Base-by-base conservation (phyloP, 2,329 filamentous ascomycete genomes). In the Hypoxylon sp. region DNA sequence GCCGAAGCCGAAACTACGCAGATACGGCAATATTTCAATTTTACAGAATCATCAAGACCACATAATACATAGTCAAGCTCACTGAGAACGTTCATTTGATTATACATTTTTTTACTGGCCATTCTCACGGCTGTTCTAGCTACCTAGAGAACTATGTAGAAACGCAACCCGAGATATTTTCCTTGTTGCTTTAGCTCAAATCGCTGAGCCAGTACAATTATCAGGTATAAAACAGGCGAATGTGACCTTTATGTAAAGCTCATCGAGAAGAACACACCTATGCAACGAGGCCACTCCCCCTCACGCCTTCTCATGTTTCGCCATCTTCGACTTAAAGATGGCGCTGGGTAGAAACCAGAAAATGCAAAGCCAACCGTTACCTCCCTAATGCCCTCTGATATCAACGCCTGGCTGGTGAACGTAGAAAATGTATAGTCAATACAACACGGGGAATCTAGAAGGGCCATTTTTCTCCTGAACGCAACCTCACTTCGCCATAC, bases 341-440 rank as follows among this genome's bases (percentile, higher is more conserved):
- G 28, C 19, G 21, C 5, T 46, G 58, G 60, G 9, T 17, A 43
- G 30, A 46, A 67, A 67, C 50, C 60, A 67, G 64, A 48, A 61
- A 58, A 73, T 69, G 71, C 63, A 71, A 71, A 73, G 65, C 69
- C 61, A 68, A 65, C 65, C 56, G 60, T 60, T 56, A 58, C 69
- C 67, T 64, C 56, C 72, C 52, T 69, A 23, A 74, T 75, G 69
- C 70, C 74, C 70, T 72, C 67, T 74, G 56, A 69, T 71, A 50
- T 57, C 65, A 76, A 77, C 75, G 75, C 75, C 75, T 72, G 69
- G 75, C 74, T 75, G 57, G 53, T 46, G 63, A 69, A 74, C 58
- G 65, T 65, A 62, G 67, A 65, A 65, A 73, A 73, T 58, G 65
- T 60, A 65, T 72, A 72, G 67, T 65, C 62, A 72, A 75, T 75